A percentile compares a stretch with the other conserved stretches of the same genome.
Evolutionary conservation across 106 monocot species (phyloP).

Genomic region (Dendrobium catenatum): DNA sequence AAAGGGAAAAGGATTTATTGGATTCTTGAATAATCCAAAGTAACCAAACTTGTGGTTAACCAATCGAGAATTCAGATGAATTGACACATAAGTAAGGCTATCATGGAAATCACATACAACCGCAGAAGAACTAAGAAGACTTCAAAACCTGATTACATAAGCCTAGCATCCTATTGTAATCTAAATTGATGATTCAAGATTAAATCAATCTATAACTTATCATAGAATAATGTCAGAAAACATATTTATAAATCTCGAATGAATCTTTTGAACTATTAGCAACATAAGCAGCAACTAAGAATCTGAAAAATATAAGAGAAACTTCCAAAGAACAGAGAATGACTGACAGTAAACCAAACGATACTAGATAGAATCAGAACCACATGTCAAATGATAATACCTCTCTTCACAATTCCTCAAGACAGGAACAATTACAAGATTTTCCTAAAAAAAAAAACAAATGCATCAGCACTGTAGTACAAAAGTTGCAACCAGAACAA

Average conservation of each 20-base stretch:
- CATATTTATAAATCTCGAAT: background rate
- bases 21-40: background rate
- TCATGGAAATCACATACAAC: background rate
- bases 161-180: no score
- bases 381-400: slow-evolving; percentile 14
- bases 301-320: background rate
- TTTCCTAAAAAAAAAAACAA: slow-evolving; percentile 27
- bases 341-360: background rate
- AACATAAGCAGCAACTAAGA: background rate
- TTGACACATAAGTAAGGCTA: background rate
- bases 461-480: background rate
- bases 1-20: background rate
- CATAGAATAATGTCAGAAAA: background rate
- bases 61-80: background rate
- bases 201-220: background rate
- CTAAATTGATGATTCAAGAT: background rate
- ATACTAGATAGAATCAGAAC: background rate
- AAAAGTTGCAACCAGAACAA: background rate
- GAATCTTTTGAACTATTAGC: background rate
- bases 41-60: background rate
- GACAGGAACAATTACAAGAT: slow-evolving; percentile 17
- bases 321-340: background rate
- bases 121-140: no score
- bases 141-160: no score
- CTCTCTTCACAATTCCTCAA: slow-evolving; percentile 26